These are phyloP conservation scores for Phyllosticta capitalensis DNA, from an alignment of 2,329 filamentous ascomycete genomes.

Conservation along the genomic window DNA sequence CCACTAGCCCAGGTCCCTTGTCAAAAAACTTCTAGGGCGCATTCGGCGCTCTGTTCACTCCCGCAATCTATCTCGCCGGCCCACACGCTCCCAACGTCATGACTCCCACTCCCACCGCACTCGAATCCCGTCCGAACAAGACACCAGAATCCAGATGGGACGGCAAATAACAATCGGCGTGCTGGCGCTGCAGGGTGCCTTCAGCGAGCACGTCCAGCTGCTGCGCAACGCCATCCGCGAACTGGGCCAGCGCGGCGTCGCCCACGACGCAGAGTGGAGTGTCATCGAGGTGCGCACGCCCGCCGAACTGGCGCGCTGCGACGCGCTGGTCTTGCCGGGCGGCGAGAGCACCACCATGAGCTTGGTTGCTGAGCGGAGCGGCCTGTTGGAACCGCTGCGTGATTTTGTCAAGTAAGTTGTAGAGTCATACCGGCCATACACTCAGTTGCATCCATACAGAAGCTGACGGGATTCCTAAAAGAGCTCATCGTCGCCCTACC, in stretches of 20 bases:
- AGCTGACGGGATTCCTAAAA: slow-evolving; percentile 27
- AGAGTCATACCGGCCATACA: slow-evolving; percentile 12
- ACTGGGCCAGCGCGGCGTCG: slow-evolving; percentile 25
- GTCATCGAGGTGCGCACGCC: slow-evolving; percentile 75
- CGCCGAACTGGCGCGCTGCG: slow-evolving; percentile 60
- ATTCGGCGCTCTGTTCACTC: not conserved
- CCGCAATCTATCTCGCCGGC: not conserved
- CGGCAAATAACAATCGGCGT: slow-evolving; percentile 46
- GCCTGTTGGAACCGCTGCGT: slow-evolving; percentile 71
- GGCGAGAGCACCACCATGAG: slow-evolving; percentile 94
- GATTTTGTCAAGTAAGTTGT: slow-evolving; percentile 75
- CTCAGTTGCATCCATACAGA: not conserved
- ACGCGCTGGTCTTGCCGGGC: slow-evolving; percentile 81
- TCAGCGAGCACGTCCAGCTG: slow-evolving; percentile 75
- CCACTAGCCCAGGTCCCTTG: not conserved
- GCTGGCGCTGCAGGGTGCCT: slow-evolving; percentile 81
- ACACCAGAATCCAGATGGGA: not conserved
- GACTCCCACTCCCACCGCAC: not conserved
- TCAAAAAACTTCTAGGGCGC: not conserved
- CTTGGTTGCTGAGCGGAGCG: slow-evolving; percentile 71
- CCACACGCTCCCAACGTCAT: not conserved
- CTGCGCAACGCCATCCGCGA: slow-evolving; percentile 57
- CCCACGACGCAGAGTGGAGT: slow-evolving; percentile 35
- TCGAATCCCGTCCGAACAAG: not conserved
- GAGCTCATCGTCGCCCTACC: slow-evolving; percentile 65